phyloP scores from a whole-genome alignment of 495 filamentous ascomycete genomes.

The Hypoxylon lienhwacheense region DNA sequence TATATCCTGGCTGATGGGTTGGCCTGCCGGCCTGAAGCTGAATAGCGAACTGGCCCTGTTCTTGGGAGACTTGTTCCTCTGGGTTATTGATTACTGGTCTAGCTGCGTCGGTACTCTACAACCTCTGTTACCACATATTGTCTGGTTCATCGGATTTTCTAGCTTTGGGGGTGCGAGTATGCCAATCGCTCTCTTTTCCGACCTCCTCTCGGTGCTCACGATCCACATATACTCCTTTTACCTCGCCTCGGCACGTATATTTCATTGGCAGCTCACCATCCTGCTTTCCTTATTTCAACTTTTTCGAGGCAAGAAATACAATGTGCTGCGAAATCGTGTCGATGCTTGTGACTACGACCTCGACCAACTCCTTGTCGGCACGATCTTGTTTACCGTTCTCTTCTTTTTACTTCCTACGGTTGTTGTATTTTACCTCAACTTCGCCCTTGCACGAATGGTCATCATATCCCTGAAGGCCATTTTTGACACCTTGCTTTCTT shows the following conservation, averaged over 20 bases:
- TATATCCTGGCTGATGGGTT: conserved; percentile 94
- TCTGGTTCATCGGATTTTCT: conserved; percentile 92
- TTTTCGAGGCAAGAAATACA: conserved; percentile 96
- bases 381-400: conserved; percentile 92
- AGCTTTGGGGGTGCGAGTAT: conserved; percentile 95
- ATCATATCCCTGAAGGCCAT: conserved; percentile 90
- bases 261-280: conserved; percentile 96
- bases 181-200: conserved; percentile 95
- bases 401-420: conserved; percentile 96
- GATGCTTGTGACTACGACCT: conserved; percentile 99
- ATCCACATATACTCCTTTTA: conserved; percentile 98
- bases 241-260: conserved; percentile 92
- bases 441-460: conserved; percentile 88
- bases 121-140: conserved; percentile 78
- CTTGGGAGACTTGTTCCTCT: conserved; percentile 90
- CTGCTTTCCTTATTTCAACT: conserved; percentile 96
- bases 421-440: conserved; percentile 94
- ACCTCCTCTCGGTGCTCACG: conserved; percentile 88
- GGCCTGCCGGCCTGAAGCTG: conserved; percentile 96
- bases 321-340: conserved; percentile 94
- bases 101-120: conserved; percentile 74
- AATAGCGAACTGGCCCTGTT: conserved; percentile 94
- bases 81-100: conserved; percentile 98
- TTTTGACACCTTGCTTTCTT: conserved; percentile 88
- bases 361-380: conserved; percentile 94